These are phyloP conservation scores for Ceratobasidium sp. DNA, from an alignment of 1,284 basidiomycete genomes.

Conservation along the genomic window DNA sequence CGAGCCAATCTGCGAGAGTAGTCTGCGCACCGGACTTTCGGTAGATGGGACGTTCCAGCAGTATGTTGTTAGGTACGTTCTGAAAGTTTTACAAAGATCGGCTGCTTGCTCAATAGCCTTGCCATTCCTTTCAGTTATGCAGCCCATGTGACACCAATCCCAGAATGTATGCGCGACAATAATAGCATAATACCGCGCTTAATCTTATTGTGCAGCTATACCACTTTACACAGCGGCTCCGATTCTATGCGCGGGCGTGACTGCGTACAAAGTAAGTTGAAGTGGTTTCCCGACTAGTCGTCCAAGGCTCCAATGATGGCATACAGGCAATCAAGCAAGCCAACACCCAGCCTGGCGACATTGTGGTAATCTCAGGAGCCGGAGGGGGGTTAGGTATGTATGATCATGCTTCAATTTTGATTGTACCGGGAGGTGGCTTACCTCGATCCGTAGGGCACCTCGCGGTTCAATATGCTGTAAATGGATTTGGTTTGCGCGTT, in stretches of 20 bases:
- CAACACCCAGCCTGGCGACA: conserved; percentile 70
- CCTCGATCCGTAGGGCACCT: conserved; percentile 46
- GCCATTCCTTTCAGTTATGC: conserved; percentile 40
- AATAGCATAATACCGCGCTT: conserved; percentile 43
- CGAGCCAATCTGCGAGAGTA: conserved; percentile 58
- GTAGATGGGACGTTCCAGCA: conserved; percentile 86
- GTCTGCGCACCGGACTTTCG: conserved; percentile 71
- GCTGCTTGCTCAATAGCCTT: no score
- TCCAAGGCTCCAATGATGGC: conserved; percentile 53
- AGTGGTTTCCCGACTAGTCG: background rate
- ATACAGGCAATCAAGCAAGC: conserved; percentile 80
- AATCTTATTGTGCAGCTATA: conserved; percentile 47
- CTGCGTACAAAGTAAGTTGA: conserved; percentile 52
- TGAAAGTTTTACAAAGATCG: conserved; percentile 40
- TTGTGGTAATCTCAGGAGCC: conserved; percentile 80
- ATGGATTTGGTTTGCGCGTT: conserved; percentile 75
- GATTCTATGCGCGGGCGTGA: conserved; percentile 59
- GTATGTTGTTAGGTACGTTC: conserved; percentile 63
- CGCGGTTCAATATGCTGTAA: conserved; percentile 78
- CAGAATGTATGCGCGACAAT: background rate
- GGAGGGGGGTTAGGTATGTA: conserved; percentile 61
- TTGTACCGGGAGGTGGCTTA: background rate
- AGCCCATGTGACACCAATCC: conserved; percentile 25
- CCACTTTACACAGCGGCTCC: conserved; percentile 6
- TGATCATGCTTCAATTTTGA: background rate